These are phyloP conservation scores for Quercus robur DNA, from an alignment of 306 rosid genomes.

Conservation along the genomic window DNA sequence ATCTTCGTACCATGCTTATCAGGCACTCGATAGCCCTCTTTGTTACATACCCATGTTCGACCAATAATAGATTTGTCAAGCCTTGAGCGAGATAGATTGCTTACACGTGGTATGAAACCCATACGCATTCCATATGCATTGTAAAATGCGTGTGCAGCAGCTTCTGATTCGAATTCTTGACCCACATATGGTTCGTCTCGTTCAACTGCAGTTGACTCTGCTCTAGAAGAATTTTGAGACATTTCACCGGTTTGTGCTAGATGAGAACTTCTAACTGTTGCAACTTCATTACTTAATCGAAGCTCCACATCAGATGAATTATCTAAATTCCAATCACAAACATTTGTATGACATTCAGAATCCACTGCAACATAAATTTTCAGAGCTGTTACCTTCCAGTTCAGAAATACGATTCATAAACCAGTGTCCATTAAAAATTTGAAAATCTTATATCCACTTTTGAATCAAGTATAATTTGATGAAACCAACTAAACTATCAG, in stretches of 20 bases:
- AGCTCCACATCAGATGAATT: conserved; percentile 10
- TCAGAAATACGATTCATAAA: no score
- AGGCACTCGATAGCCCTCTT: conserved; percentile 36
- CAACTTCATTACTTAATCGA: conserved; percentile 1
- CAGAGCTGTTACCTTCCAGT: background rate
- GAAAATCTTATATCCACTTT: no score
- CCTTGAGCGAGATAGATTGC: conserved; percentile 28
- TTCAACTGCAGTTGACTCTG: conserved; percentile 4
- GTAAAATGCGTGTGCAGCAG: conserved; percentile 30
- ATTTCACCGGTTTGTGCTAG: conserved; percentile 4
- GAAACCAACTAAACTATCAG: no score
- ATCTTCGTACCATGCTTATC: conserved; percentile 24
- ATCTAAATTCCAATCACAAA: conserved; percentile 5
- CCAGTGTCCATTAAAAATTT: no score
- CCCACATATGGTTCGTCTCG: conserved; percentile 32
- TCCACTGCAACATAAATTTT: conserved; percentile 23
- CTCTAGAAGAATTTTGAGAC: conserved; percentile 3
- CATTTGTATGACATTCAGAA: conserved; percentile 9
- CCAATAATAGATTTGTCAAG: conserved; percentile 28
- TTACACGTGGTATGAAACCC: conserved; percentile 31
- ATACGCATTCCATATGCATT: conserved; percentile 23
- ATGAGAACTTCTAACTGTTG: background rate
- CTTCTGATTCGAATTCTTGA: conserved; percentile 34
- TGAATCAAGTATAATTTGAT: no score
- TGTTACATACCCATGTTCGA: conserved; percentile 36